phyloP scores from a whole-genome alignment of 768 basidiomycete species.

The Pisolithus microcarpus region DNA sequence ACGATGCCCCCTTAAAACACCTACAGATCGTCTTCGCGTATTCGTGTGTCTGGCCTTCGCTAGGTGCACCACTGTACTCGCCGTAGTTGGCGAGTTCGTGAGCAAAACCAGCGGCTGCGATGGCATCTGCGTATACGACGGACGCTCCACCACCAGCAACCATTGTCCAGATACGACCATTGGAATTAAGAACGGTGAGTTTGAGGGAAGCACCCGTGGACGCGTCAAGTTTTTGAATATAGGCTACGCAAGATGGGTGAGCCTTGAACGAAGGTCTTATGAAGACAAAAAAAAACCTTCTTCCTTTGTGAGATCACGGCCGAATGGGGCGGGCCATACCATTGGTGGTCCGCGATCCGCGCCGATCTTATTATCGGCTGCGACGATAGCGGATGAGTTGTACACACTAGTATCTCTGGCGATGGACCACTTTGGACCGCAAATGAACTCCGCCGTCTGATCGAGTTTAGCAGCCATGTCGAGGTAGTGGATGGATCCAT shows the following conservation, averaged over 20 bases:
- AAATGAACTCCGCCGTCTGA: constrained; percentile 97
- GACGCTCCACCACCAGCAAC: constrained; percentile 93
- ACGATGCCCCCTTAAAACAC: constrained; percentile 20
- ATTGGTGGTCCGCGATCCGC: constrained; percentile 97
- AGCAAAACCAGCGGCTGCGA: constrained; percentile 89
- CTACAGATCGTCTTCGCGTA: constrained; percentile 96
- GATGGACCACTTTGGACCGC: constrained; percentile 98
- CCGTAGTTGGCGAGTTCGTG: constrained; percentile 99
- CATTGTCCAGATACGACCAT: constrained; percentile 99
- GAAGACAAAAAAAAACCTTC: constrained; percentile 35
- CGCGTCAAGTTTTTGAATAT: constrained; percentile 96
- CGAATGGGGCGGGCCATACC: constrained; percentile 95
- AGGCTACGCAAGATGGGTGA: constrained; percentile 40
- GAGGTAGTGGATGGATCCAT: constrained; percentile 79
- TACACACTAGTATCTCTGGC: constrained; percentile 84
- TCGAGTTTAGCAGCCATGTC: constrained; percentile 99
- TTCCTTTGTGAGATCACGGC: constrained; percentile 95
- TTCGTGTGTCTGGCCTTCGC: constrained; percentile 97
- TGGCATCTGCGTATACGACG: constrained; percentile 67
- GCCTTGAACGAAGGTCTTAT: not conserved
- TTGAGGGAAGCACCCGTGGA: constrained; percentile 98
- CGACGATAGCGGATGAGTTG: constrained; percentile 38
- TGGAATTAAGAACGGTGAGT: constrained; percentile 90
- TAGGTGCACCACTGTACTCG: constrained; percentile 97
- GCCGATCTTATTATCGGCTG: constrained; percentile 44